Base-by-base conservation (phyloP, 2,329 filamentous ascomycete genomes). In the Arthrobotrys iridis region DNA sequence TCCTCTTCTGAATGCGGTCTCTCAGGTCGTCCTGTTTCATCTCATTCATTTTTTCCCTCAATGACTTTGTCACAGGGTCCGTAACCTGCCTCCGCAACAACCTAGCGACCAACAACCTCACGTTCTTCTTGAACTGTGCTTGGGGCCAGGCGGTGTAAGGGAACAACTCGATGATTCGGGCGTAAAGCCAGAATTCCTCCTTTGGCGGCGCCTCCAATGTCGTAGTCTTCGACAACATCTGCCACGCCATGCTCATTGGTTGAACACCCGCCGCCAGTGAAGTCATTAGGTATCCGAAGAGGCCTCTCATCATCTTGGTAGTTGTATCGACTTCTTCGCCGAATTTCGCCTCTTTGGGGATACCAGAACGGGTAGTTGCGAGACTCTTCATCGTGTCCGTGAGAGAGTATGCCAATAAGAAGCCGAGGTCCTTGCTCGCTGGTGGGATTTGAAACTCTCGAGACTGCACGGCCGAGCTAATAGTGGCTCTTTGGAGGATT, bases 251-350 rank as follows among this genome's bases (percentile, higher is more conserved):
- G 20, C 63, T 75, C 71, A 68, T 68, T 0, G 71, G 71, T 18
- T 68, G 71, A 5, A 75, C 71, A 8, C 71, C 71, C 3, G 71
- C 55, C 8, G 71, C 71, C 6, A 75, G 35, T 37, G 59, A 33
- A 2, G 71, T 75, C 71, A 75, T 75, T 11, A 75, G 37, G 30
- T 75, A 75, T 13, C 71, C 71, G 46, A 75, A 75, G n/a, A 75
- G 28, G 13, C 71, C 71, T 10, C 71, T 67, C 71, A 75, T 75
- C 71, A 75, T 75, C 33, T 68, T 75, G 2, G 63, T 68, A 8
- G 71, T 75, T 5, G 63, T 75, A 45, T 75, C 71, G 15, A 75
- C 63, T 10, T 75, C 71, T 26, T 75, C 71, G 11, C 71, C 71
- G 11, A 63, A 57, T 15, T 58, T 67, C 22, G 71, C 71, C 45